Percentiles rank a stretch among this genome's conserved stretches.
Conservation (phyloP, 2,329 filamentous ascomycete genomes). For the Acrodontium crateriforme region DNA sequence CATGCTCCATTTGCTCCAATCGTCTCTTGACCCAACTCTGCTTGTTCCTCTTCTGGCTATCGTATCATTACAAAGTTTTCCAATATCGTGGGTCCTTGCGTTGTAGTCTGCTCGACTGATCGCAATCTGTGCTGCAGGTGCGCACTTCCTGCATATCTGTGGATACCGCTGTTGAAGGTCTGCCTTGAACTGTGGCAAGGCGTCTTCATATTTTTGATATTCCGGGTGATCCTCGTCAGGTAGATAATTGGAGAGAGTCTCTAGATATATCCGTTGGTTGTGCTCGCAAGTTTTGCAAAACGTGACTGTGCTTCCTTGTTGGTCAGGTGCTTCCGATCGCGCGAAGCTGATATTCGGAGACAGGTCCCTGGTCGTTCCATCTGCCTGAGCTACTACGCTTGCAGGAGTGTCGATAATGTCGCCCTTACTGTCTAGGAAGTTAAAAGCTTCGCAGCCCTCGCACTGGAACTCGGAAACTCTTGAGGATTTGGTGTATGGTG, state of each 20-base stretch:
- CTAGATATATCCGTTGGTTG: constrained; percentile 73
- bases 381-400: constrained; percentile 25
- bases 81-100: constrained; percentile 16
- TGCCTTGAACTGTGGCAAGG: constrained; percentile 55
- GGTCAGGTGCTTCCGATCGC: constrained; percentile 18
- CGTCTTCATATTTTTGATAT: constrained; percentile 53
- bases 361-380: constrained; percentile 11
- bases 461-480: constrained; percentile 56
- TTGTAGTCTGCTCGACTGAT: constrained; percentile 21
- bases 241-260: constrained; percentile 67
- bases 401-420: constrained; percentile 76
- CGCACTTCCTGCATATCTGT: constrained; percentile 72
- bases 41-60: constrained; percentile 18
- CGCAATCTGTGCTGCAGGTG: constrained; percentile 49
- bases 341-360: too few species aligned
- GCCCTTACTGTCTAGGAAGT: constrained; percentile 81
- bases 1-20: constrained; percentile 23
- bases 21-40: constrained; percentile 34
- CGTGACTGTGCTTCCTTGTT: constrained; percentile 27
- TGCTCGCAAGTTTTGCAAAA: constrained; percentile 71
- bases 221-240: constrained; percentile 51
- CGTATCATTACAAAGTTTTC: constrained; percentile 61
- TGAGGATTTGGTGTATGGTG: constrained; percentile 45
- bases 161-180: constrained; percentile 74
- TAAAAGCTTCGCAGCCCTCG: constrained; percentile 67